Base-by-base conservation (phyloP, 352 stramenopile species). In the Globisporangium mamillatum region DNA sequence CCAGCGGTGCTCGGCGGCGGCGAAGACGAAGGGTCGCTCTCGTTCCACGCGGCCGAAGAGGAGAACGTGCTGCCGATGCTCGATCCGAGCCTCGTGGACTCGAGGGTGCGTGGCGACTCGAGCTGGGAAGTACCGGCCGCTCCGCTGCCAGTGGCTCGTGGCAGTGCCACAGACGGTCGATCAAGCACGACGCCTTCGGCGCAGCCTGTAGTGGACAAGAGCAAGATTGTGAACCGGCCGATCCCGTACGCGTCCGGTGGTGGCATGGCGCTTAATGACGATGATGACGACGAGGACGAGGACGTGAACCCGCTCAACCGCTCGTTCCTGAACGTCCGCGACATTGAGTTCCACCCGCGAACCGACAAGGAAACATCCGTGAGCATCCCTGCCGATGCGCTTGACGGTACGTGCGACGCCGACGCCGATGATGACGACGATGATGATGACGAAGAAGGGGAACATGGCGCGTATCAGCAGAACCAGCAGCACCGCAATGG, bases 271-370 rank as follows among this genome's bases (percentile, higher is more conserved):
- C 24, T 67, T 69, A 1, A 48, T 68, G 34, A 29, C 48, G 27
- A 63, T 9, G 71, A 75, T 9, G 73, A 83, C 46, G 74, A 79
- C 1, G 81, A 89, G 48, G 81, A 87, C 44, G 80, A 89, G 12
- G 73, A 77, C 36, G 74, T 82, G 59, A 80, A 89, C 34, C 63
- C 68, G 52, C 48, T 87, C 25, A 84, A 74, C 60, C 66, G 58
- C 20, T 85, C 81, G 27, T 89, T 89, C 70, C 71, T 76, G 48
- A 87, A 84, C 59, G 79, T 86, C 32, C 71, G 75, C 20, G 75
- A 87, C 64, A 78, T 87, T 44, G 81, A 89, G 67, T 74, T 82
- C 24, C 50, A 76, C 50, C 64, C 62, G 25, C 69, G 62, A 1
- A 68, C 38, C 16, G 60, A 66, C 27, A 64, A 75, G 60, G 58